phyloP scores from a whole-genome alignment of 257 asterid genomes.

The Lycium ferocissimum region DNA sequence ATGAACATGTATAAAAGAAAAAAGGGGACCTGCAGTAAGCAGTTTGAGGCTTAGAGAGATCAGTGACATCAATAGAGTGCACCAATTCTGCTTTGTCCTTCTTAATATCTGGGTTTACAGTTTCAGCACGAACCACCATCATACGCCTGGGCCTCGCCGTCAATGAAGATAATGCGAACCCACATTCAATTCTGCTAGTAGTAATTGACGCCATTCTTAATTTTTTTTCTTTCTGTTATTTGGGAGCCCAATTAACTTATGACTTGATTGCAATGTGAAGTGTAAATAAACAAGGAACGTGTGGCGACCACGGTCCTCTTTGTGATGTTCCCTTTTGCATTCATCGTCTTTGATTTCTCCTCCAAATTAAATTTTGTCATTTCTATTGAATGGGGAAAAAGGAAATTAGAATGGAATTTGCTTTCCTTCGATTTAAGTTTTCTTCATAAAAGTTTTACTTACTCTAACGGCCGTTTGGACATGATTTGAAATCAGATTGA shows the following conservation, averaged over 20 bases:
- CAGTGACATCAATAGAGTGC: slow-evolving; percentile 71
- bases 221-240: neutral
- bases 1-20: neutral
- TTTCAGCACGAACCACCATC: slow-evolving; percentile 82
- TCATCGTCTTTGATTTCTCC: neutral
- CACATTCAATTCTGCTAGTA: slow-evolving; percentile 40
- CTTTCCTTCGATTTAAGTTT: no score
- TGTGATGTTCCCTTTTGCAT: neutral
- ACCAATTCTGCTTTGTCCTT: slow-evolving; percentile 85
- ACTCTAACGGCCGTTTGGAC: no score
- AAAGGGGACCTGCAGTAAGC: slow-evolving; percentile 84
- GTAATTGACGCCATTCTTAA: slow-evolving; percentile 57
- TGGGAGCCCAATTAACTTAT: neutral
- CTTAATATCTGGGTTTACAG: slow-evolving; percentile 73
- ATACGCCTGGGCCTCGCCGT: slow-evolving; percentile 47
- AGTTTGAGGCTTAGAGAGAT: slow-evolving; percentile 81
- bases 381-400: neutral
- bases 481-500: no score
- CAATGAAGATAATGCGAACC: slow-evolving; percentile 32
- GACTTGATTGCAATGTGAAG: neutral
- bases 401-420: no score
- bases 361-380: neutral
- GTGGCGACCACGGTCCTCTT: no score
- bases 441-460: no score
- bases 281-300: neutral